These are phyloP conservation scores for Macrolepiota fuliginosa DNA, from an alignment of 768 basidiomycete species.

Conservation along the genomic window DNA sequence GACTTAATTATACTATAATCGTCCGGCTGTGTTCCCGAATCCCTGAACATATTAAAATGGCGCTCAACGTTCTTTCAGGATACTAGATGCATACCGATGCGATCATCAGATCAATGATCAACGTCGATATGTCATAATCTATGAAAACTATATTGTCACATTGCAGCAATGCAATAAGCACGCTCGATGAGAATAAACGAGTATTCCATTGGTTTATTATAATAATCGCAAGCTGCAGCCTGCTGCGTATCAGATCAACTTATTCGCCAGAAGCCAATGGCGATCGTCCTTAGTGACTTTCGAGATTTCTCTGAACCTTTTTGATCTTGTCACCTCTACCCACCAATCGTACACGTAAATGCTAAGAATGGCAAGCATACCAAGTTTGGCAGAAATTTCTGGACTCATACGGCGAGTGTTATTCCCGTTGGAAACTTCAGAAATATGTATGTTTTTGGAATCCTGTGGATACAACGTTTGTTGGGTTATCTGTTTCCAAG, in stretches of 20 bases:
- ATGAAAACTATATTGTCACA: conserved; percentile 3
- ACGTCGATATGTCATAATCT: background rate
- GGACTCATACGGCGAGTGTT: background rate
- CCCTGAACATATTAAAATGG: background rate
- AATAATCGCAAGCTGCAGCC: background rate
- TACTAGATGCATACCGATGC: conserved; percentile 1
- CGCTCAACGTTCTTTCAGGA: conserved; percentile 5
- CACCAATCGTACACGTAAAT: background rate
- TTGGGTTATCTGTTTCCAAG: background rate
- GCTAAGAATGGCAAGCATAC: background rate
- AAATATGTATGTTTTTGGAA: background rate
- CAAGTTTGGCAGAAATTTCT: background rate
- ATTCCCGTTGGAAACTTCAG: background rate
- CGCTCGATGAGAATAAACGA: background rate
- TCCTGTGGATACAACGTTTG: background rate
- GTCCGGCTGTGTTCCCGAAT: background rate
- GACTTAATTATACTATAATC: conserved; percentile 3
- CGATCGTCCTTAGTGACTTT: background rate
- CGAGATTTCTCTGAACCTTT: background rate
- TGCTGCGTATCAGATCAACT: background rate
- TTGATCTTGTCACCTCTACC: conserved; percentile 7
- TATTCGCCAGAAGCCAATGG: background rate
- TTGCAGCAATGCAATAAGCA: background rate
- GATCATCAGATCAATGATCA: background rate
- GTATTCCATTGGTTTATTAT: background rate